Conservation (phyloP, 371 early-diverging fungal genomes). For the Rhizopus arrhizus region DNA sequence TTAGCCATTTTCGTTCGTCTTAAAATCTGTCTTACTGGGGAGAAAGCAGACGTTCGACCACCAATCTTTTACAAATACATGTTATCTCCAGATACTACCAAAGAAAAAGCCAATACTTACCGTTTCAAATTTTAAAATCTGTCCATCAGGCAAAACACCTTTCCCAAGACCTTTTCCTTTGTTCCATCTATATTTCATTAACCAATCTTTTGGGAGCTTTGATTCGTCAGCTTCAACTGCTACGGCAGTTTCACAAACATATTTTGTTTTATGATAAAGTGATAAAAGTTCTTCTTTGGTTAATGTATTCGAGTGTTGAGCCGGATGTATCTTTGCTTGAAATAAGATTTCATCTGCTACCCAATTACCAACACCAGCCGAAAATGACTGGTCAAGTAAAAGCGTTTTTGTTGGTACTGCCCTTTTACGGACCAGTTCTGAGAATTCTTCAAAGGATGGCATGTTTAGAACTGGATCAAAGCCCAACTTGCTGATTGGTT, state of each 20-base stretch:
- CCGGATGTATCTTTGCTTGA: conserved; percentile 65
- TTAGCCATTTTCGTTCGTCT: not conserved
- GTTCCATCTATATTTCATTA: conserved; percentile 66
- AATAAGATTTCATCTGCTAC: conserved; percentile 68
- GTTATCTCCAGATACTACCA: not conserved
- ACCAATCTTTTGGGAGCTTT: conserved; percentile 62
- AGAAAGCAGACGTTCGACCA: conserved; percentile 31
- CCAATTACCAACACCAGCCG: conserved; percentile 77
- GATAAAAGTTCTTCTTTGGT: conserved; percentile 39
- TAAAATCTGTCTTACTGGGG: conserved; percentile 20
- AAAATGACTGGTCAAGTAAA: conserved; percentile 60
- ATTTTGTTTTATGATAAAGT: conserved; percentile 43
- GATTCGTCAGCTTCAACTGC: conserved; percentile 60
- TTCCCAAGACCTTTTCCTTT: conserved; percentile 45
- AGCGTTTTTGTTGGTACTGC: conserved; percentile 60
- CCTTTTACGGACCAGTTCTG: conserved; percentile 32
- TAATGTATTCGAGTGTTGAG: conserved; percentile 51
- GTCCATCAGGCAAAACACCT: conserved; percentile 41
- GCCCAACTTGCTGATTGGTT: conserved; percentile 59
- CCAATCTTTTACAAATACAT: conserved; percentile 10
- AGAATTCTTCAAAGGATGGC: conserved; percentile 46
- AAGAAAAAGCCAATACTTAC: conserved; percentile 18
- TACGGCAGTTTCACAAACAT: conserved; percentile 52
- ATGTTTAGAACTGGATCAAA: conserved; percentile 60
- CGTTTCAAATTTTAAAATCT: conserved; percentile 40